A percentile compares a stretch with the other conserved stretches of the same genome.
Evolutionary conservation across 108 stramenopile species (phyloP).

Genomic region (Nannochloropsis salina): DNA sequence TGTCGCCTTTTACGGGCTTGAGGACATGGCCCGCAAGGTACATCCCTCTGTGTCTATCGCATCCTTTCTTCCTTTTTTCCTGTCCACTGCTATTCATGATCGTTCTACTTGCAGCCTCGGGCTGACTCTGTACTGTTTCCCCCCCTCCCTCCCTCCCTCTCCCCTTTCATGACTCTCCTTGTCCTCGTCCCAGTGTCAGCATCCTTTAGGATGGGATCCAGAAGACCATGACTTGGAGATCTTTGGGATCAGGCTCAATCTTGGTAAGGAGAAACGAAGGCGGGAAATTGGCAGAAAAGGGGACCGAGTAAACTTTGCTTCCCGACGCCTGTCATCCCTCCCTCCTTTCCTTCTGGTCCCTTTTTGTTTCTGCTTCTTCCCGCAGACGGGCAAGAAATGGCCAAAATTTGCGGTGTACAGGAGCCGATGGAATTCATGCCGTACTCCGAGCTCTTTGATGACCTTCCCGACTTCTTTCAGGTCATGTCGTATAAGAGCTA

Average conservation of each 20-base stretch:
- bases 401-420: neutral
- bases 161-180: neutral
- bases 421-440: constrained; percentile 17
- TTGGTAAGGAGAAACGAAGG: neutral
- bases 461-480: neutral
- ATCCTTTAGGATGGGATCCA: neutral
- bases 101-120: neutral
- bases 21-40: neutral
- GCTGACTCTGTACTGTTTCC: neutral
- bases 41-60: neutral
- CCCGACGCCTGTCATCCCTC: neutral
- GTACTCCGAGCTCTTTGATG: neutral
- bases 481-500: neutral
- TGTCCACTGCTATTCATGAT: neutral
- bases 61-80: neutral
- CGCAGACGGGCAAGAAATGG: neutral
- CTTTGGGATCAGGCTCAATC: neutral
- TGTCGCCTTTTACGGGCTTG: neutral
- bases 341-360: neutral
- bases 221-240: constrained; percentile 9
- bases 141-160: neutral
- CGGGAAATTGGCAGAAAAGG: neutral
- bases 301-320: neutral
- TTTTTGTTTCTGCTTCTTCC: neutral
- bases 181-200: neutral